These are phyloP conservation scores for Teratosphaeria gauchensis DNA, from an alignment of 2,329 filamentous ascomycete genomes.

Conservation along the genomic window DNA sequence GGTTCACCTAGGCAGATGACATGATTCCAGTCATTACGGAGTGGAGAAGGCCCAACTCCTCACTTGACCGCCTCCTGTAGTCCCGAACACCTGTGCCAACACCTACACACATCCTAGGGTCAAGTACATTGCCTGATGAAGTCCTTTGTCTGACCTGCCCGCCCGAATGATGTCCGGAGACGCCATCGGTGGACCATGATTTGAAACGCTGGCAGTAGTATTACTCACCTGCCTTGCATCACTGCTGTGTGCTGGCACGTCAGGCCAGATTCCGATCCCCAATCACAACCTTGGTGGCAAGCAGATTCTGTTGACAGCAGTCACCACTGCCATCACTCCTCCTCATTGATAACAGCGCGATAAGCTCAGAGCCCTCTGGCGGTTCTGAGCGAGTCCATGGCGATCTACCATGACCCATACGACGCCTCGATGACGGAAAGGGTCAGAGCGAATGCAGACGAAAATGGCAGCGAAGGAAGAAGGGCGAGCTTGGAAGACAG, in stretches of 20 bases:
- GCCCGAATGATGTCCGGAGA: not conserved
- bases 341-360: not conserved
- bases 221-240: not conserved
- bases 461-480: not conserved
- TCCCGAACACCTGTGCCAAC: not conserved
- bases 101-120: not conserved
- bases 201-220: not conserved
- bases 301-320: not conserved
- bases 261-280: not conserved
- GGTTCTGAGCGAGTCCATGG: slow-evolving; percentile 9
- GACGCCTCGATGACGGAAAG: not conserved
- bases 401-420: slow-evolving; percentile 2
- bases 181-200: not conserved
- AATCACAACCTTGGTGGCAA: not conserved
- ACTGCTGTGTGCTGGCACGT: not conserved
- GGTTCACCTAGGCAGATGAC: not conserved
- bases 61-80: not conserved
- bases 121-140: not conserved
- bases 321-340: not conserved
- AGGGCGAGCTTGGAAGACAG: not conserved
- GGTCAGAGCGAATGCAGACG: not conserved
- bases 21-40: not conserved
- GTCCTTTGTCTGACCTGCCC: not conserved
- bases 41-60: not conserved
- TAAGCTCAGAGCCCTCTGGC: not conserved